phyloP scores from a whole-genome alignment of 2,329 filamentous ascomycete genomes.

The Fusarium pilosicola region DNA sequence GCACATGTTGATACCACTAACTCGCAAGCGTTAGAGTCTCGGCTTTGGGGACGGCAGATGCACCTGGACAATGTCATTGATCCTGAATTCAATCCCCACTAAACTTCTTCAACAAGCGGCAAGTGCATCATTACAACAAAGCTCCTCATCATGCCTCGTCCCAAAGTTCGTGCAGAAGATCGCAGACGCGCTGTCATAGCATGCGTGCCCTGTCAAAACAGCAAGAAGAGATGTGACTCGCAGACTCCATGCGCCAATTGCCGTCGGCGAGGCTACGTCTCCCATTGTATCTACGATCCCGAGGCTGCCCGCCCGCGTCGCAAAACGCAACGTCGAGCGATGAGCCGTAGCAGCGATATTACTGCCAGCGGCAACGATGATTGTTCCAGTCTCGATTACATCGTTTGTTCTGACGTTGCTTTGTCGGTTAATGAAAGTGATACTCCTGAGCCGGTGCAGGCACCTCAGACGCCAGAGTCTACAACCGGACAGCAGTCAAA shows the following conservation, averaged over 20 bases:
- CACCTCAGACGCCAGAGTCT: background rate
- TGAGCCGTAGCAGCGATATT: background rate
- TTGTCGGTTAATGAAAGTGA: fast-evolving
- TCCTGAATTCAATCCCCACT: background rate
- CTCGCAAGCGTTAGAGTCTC: background rate
- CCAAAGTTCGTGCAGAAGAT: background rate
- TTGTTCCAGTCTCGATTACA: background rate
- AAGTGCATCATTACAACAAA: background rate
- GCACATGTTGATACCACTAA: background rate
- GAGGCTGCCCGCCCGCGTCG: background rate
- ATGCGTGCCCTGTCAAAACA: background rate
- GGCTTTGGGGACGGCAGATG: background rate
- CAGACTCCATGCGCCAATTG: background rate
- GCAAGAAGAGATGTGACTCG: conserved; percentile 1
- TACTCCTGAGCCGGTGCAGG: background rate
- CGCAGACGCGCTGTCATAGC: background rate
- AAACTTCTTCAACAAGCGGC: background rate
- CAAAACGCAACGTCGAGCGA: background rate
- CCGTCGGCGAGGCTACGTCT: background rate
- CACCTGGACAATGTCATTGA: background rate
- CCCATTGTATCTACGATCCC: background rate
- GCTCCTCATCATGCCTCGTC: background rate
- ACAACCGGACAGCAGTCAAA: background rate
- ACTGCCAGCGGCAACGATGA: background rate
- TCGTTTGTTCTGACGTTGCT: background rate